Evolutionary conservation across 208 protist species (phyloP).

Genomic region (Strigomonas culicis): DNA sequence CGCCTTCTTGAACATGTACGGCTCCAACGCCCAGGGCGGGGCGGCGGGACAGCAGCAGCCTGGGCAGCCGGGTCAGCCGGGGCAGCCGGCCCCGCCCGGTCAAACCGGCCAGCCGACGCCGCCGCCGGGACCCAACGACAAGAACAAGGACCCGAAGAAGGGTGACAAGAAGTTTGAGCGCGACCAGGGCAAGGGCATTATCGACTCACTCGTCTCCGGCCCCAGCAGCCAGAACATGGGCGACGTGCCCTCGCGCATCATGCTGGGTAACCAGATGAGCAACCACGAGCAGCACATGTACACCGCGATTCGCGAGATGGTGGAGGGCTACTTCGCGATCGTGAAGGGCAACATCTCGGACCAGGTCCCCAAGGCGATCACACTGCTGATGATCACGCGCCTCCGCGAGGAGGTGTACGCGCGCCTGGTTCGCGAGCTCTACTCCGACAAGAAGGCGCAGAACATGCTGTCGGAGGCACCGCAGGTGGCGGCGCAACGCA

Average conservation of each 20-base stretch:
- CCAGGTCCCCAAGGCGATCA: slow-evolving; percentile 98
- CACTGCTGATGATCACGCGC: slow-evolving; percentile 96
- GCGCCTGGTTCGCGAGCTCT: slow-evolving; percentile 93
- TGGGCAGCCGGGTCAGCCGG: slow-evolving; percentile 10
- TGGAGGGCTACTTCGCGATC: slow-evolving; percentile 91
- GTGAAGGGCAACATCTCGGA: slow-evolving; percentile 92
- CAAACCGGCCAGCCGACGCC: neutral
- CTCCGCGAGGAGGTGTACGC: slow-evolving; percentile 91
- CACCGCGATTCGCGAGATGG: slow-evolving; percentile 84
- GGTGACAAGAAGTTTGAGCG: slow-evolving; percentile 48
- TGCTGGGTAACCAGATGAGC: slow-evolving; percentile 73
- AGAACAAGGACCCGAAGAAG: slow-evolving; percentile 25
- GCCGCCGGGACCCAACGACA: slow-evolving; percentile 16
- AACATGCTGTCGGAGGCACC: slow-evolving; percentile 94
- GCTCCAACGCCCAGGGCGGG: slow-evolving; percentile 11
- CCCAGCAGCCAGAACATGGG: slow-evolving; percentile 39
- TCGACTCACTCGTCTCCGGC: slow-evolving; percentile 24
- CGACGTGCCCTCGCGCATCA: slow-evolving; percentile 72
- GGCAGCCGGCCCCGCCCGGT: neutral
- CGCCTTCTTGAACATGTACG: slow-evolving; percentile 78
- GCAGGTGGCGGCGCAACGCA: slow-evolving; percentile 81
- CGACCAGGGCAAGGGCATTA: slow-evolving; percentile 40
- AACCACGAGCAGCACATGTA: slow-evolving; percentile 76
- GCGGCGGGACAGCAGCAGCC: slow-evolving; percentile 4
- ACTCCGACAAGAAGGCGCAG: slow-evolving; percentile 91